Evolutionary conservation across 768 basidiomycete species (phyloP), one percentile per base, ranked within the genome.

Genomic region (Gelatoporia subvermispora): DNA sequence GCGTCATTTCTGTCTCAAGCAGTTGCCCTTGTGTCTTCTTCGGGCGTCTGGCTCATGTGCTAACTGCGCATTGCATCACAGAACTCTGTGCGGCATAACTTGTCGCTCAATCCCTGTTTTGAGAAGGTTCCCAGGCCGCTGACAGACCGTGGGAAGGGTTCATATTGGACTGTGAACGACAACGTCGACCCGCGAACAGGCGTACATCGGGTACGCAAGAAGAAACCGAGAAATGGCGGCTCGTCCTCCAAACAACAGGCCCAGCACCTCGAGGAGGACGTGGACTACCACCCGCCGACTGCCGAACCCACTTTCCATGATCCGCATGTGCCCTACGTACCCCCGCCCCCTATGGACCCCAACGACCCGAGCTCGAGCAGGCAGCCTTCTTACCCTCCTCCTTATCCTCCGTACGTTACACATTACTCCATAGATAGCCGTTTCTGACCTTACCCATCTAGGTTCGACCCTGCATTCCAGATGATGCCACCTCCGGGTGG

Each of bases 121-220:
- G 88, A 91, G 68, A 93, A 93, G 67, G 86, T 92, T 4, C 84
- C 90, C 2, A 85, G 90, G n/a, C 90, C 90, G 11, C 78, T 93
- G 56, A 93, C 90, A 5, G 90, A 93, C 60, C 83, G 90, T 44
- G 90, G 90, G 45, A 93, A 93, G 60, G 90, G 90, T 18, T 91
- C 88, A 0, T 93, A 92, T 61, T 93, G 90, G 90, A 91, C 88
- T 0, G 90, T 93, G 53, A 90, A 92, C 59, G 88, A 92, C 59
- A 86, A 87, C 58, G 87, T 92, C 38, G 88, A 92, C 60, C 88
- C 88, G 42, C 85, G 88, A 35, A 91, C 90, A 3, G 90, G 90
- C 31, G 90, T 92, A 25, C 90, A 93, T 61, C 82, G 90, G 21
- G 78, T 91, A 46, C 84, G 90, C 61, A 92, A 92, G 70, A 92